Conservation (phyloP, 306 rosid genomes). For the Albizia julibrissin region DNA sequence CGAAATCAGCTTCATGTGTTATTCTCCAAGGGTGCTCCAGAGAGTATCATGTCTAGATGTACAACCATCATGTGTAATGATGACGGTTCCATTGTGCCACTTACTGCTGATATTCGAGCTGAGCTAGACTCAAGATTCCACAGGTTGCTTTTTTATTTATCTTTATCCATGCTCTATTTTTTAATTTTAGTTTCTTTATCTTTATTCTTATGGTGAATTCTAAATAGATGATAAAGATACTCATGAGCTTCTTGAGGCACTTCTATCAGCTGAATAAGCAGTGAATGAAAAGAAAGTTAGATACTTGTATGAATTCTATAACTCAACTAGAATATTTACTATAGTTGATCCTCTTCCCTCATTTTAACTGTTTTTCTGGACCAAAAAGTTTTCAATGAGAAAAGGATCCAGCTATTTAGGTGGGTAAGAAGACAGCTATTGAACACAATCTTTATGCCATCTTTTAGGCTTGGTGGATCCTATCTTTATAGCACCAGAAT, state of each 20-base stretch:
- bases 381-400: background rate
- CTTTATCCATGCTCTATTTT: background rate
- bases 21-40: conserved; percentile 97
- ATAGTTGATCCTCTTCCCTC: background rate
- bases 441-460: background rate
- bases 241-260: background rate
- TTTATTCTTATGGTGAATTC: conserved; percentile 30
- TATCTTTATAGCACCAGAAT: no score
- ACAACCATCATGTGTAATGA: conserved; percentile 78
- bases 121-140: conserved; percentile 76
- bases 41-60: conserved; percentile 85
- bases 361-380: background rate
- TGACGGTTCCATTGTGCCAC: conserved; percentile 69
- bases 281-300: background rate
- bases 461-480: background rate
- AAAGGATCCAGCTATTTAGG: background rate
- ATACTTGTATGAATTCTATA: background rate
- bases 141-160: conserved; percentile 55
- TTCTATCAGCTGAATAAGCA: background rate
- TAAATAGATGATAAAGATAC: conserved; percentile 16
- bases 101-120: conserved; percentile 67
- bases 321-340: background rate
- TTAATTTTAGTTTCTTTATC: background rate
- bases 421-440: background rate
- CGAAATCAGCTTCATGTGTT: conserved; percentile 73